These are phyloP conservation scores for Penicillium ochrochloron DNA, from an alignment of 495 filamentous ascomycete genomes.

Conservation along the genomic window DNA sequence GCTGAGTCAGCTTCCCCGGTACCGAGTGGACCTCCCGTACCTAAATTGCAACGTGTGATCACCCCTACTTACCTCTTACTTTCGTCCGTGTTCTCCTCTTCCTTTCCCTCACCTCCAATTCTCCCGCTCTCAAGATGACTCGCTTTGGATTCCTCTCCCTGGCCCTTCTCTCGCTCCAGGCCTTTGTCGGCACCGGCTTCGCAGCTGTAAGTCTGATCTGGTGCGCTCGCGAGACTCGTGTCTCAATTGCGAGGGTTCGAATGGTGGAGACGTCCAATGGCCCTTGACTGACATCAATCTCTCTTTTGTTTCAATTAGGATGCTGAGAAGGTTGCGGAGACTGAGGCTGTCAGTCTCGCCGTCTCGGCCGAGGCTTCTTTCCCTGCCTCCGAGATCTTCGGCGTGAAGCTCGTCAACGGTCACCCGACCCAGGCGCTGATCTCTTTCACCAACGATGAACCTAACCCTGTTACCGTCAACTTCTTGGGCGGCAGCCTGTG, in stretches of 20 bases:
- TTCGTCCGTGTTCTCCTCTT: slow-evolving; percentile 7
- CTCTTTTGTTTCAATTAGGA: slow-evolving; percentile 33
- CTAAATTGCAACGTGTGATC: slow-evolving; percentile 37
- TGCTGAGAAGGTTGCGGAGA: slow-evolving; percentile 52
- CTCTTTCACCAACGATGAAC: slow-evolving; percentile 83
- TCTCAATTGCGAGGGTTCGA: slow-evolving; percentile 1
- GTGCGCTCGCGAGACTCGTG: slow-evolving; percentile 15
- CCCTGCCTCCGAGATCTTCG: slow-evolving; percentile 88
- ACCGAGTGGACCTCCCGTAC: slow-evolving; percentile 26
- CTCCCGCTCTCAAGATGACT: slow-evolving; percentile 62
- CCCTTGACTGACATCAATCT: slow-evolving; percentile 35
- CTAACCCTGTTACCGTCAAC: slow-evolving; percentile 71
- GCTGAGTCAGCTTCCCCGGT: slow-evolving; percentile 29
- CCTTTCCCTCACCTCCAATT: slow-evolving; percentile 20
- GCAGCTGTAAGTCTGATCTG: slow-evolving; percentile 59
- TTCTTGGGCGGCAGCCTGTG: slow-evolving; percentile 80
- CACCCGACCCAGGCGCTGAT: slow-evolving; percentile 82
- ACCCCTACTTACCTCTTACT: slow-evolving; percentile 22
- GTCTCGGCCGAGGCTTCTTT: slow-evolving; percentile 79
- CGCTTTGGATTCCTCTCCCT: slow-evolving; percentile 72
- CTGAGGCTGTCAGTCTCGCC: slow-evolving; percentile 63
- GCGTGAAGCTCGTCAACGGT: slow-evolving; percentile 94
- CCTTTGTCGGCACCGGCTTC: slow-evolving; percentile 63
- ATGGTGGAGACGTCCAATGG: slow-evolving; percentile 9
- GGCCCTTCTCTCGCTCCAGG: slow-evolving; percentile 71